Conservation (phyloP, 192 early-diverging fungal species). For the Pilobolus umbonatus region DNA sequence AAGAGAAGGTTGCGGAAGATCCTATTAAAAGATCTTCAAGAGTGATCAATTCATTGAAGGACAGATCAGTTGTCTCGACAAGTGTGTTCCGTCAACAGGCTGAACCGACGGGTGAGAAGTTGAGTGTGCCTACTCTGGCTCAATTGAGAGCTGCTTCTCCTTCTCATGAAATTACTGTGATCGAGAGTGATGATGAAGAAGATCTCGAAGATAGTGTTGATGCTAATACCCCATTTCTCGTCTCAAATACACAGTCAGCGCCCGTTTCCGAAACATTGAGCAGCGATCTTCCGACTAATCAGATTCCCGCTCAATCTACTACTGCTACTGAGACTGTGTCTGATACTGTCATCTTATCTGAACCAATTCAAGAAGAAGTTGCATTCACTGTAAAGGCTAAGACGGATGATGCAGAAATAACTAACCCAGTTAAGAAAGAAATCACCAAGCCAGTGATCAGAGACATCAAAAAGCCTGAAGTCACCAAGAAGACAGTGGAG, state of each 20-base stretch:
- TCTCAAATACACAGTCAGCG: no score
- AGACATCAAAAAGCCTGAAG: not conserved
- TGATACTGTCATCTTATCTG: not conserved
- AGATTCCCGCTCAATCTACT: not conserved
- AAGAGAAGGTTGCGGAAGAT: slow-evolving; percentile 5
- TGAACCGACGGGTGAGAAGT: not conserved
- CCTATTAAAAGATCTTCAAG: slow-evolving; percentile 10
- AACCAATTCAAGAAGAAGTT: not conserved
- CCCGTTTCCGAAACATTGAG: not conserved
- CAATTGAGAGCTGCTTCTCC: slow-evolving; percentile 1
- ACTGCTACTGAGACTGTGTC: not conserved
- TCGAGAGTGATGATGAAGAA: slow-evolving; percentile 3
- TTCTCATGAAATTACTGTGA: not conserved
- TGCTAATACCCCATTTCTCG: no score
- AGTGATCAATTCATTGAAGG: slow-evolving; percentile 13
- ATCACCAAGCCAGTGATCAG: no score
- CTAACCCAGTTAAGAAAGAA: not conserved
- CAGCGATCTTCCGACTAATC: not conserved
- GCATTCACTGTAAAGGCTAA: not conserved
- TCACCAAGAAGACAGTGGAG: not conserved
- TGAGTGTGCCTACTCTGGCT: slow-evolving; percentile 9
- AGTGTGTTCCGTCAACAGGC: slow-evolving; percentile 17
- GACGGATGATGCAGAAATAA: not conserved
- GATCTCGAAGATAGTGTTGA: not conserved
- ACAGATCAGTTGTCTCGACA: slow-evolving; percentile 16